These are phyloP conservation scores for Sarocladium strictum DNA, from an alignment of 2,329 filamentous ascomycete species.

Conservation along the genomic window DNA sequence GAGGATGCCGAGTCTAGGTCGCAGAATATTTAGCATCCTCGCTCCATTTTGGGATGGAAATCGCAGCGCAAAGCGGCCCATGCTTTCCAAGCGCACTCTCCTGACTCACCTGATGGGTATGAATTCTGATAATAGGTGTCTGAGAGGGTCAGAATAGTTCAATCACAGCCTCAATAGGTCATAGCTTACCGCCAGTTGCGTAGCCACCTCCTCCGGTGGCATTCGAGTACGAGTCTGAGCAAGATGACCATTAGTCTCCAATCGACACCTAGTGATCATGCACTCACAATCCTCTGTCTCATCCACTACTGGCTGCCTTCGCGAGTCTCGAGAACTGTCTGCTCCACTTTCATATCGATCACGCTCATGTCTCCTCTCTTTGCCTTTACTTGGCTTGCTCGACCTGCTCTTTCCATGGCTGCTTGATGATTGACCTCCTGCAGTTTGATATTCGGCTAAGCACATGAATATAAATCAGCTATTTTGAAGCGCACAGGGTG, in stretches of 20 bases:
- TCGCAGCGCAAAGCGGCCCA: too few species aligned
- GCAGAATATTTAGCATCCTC: too few species aligned
- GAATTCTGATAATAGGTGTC: too few species aligned
- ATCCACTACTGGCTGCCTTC: not conserved
- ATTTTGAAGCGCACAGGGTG: not conserved
- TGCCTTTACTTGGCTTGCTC: constrained; percentile 10
- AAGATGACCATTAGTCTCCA: not conserved
- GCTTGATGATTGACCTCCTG: not conserved
- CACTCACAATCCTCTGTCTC: not conserved
- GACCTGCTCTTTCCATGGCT: not conserved
- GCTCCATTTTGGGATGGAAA: too few species aligned
- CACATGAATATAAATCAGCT: not conserved
- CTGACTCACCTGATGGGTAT: not conserved
- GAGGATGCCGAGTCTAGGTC: too few species aligned
- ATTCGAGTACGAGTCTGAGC: not conserved
- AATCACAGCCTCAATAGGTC: too few species aligned
- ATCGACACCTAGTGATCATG: too few species aligned
- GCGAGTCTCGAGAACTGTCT: not conserved
- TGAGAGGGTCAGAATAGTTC: too few species aligned
- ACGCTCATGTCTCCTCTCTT: constrained; percentile 7
- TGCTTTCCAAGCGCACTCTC: too few species aligned
- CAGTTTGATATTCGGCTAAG: not conserved
- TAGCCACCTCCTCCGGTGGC: not conserved
- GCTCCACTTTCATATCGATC: constrained; percentile 1
- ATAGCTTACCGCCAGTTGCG: not conserved